phyloP scores from a whole-genome alignment of 192 early-diverging fungal genomes.

The Coemansia sp. region DNA sequence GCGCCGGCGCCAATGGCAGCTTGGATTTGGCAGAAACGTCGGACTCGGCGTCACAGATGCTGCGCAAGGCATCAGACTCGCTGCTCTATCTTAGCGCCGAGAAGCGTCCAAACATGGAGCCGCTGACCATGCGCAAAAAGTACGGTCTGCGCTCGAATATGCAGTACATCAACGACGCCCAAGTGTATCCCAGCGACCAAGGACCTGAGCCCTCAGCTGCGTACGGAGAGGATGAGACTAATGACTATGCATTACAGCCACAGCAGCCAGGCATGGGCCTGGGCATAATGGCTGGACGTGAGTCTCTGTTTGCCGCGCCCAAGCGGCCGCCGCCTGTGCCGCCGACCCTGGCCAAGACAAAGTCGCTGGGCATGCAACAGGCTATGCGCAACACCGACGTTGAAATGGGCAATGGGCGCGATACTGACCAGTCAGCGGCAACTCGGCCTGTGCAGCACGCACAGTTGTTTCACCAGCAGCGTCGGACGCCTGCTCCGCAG shows the following conservation, averaged over 20 bases:
- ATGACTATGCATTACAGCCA: not conserved
- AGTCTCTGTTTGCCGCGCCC: constrained; percentile 8
- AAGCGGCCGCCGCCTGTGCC: constrained; percentile 21
- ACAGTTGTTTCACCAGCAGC: constrained; percentile 42
- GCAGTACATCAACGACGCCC: constrained; percentile 37
- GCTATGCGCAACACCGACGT: constrained; percentile 7
- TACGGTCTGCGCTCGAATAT: constrained; percentile 51
- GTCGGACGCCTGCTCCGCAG: constrained; percentile 11
- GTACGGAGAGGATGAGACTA: constrained; percentile 2
- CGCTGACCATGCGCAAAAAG: constrained; percentile 52
- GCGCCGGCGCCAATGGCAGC: constrained; percentile 1
- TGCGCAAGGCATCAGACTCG: constrained; percentile 54
- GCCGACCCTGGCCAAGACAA: constrained; percentile 25
- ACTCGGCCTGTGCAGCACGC: constrained; percentile 22
- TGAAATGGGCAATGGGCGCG: constrained; percentile 17
- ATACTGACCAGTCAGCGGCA: constrained; percentile 9
- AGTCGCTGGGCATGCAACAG: constrained; percentile 18
- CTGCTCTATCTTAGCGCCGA: constrained; percentile 49
- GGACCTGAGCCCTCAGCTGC: constrained; percentile 30
- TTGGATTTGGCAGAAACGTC: constrained; percentile 2
- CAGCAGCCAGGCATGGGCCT: constrained; percentile 13
- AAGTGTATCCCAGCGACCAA: constrained; percentile 19
- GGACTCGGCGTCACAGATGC: constrained; percentile 30
- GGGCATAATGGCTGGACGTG: constrained; percentile 17
- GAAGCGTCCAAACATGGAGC: constrained; percentile 52